These are phyloP conservation scores for Lasiosphaeriaceae sp. DNA, from an alignment of 495 filamentous ascomycete species.

Conservation along the genomic window DNA sequence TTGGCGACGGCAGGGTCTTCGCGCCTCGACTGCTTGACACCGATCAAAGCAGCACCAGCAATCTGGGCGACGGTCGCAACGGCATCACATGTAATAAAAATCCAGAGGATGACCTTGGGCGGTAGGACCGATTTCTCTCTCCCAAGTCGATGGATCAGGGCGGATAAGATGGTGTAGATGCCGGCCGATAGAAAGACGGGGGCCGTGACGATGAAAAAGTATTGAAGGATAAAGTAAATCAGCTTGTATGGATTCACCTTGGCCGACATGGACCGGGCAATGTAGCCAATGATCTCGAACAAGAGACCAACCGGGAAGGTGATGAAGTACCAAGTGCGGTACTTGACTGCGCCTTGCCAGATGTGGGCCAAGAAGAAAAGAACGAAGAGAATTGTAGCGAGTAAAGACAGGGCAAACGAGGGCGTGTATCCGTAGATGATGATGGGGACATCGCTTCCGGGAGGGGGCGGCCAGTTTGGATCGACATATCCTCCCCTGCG, in stretches of 20 bases:
- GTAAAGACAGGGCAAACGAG: slow-evolving; percentile 25
- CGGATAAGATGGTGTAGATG: slow-evolving; percentile 48
- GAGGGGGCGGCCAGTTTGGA: slow-evolving; percentile 28
- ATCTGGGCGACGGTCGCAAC: slow-evolving; percentile 50
- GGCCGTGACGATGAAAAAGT: slow-evolving; percentile 57
- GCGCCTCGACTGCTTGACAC: slow-evolving; percentile 35
- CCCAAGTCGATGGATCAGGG: slow-evolving; percentile 38
- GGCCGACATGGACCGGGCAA: slow-evolving; percentile 36
- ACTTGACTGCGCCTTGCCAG: slow-evolving; percentile 18
- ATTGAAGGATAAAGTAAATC: slow-evolving; percentile 52
- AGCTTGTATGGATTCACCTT: slow-evolving; percentile 45
- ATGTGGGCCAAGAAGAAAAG: slow-evolving; percentile 27
- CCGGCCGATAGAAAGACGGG: slow-evolving; percentile 53
- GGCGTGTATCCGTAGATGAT: slow-evolving; percentile 35
- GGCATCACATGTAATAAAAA: slow-evolving; percentile 48
- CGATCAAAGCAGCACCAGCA: slow-evolving; percentile 46
- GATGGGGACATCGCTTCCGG: slow-evolving; percentile 21
- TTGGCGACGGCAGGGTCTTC: slow-evolving; percentile 44
- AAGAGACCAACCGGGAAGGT: slow-evolving; percentile 27
- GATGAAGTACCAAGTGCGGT: slow-evolving; percentile 28
- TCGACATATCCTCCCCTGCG: slow-evolving; percentile 22
- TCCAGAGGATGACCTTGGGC: slow-evolving; percentile 38
- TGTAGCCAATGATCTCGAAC: slow-evolving; percentile 46
- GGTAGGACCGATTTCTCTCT: slow-evolving; percentile 31
- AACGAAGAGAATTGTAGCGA: slow-evolving; percentile 26